Conservation (phyloP, 1,284 basidiomycete genomes). For the Puccinia triticina region DNA sequence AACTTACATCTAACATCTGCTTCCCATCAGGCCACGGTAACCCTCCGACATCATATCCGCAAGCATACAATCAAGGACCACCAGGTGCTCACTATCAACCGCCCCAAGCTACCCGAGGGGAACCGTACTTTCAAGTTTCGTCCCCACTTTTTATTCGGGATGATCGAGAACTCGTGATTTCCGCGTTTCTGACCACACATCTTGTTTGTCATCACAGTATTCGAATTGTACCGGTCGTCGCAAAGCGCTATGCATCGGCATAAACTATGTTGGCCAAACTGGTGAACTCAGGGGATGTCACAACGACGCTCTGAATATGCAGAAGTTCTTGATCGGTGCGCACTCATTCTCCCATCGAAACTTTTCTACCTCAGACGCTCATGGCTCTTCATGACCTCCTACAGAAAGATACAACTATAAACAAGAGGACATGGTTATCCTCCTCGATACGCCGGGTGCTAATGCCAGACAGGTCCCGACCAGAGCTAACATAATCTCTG, state of each 20-base stretch:
- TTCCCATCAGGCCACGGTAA: slow-evolving; percentile 38
- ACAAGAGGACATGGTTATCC: slow-evolving; percentile 78
- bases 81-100: slow-evolving; percentile 50
- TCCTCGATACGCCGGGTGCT: slow-evolving; percentile 72
- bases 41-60: slow-evolving; percentile 40
- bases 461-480: slow-evolving; percentile 73
- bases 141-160: background rate
- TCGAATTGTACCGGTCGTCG: slow-evolving; percentile 56
- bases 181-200: background rate
- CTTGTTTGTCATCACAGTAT: slow-evolving; percentile 51
- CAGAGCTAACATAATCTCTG: slow-evolving; percentile 76
- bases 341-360: slow-evolving; percentile 22
- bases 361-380: background rate
- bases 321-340: slow-evolving; percentile 72
- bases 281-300: slow-evolving; percentile 77
- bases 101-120: slow-evolving; percentile 35
- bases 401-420: slow-evolving; percentile 71
- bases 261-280: slow-evolving; percentile 75
- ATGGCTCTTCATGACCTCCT: slow-evolving; percentile 23
- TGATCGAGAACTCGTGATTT: background rate
- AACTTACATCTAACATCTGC: background rate
- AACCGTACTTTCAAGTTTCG: slow-evolving; percentile 51
- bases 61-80: slow-evolving; percentile 47
- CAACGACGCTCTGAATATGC: slow-evolving; percentile 80
- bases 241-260: slow-evolving; percentile 66